Percentiles rank a stretch among this genome's conserved stretches.
These are phyloP conservation scores for Parietaria judaica DNA, from an alignment of 306 rosid species.

Conservation along the genomic window DNA sequence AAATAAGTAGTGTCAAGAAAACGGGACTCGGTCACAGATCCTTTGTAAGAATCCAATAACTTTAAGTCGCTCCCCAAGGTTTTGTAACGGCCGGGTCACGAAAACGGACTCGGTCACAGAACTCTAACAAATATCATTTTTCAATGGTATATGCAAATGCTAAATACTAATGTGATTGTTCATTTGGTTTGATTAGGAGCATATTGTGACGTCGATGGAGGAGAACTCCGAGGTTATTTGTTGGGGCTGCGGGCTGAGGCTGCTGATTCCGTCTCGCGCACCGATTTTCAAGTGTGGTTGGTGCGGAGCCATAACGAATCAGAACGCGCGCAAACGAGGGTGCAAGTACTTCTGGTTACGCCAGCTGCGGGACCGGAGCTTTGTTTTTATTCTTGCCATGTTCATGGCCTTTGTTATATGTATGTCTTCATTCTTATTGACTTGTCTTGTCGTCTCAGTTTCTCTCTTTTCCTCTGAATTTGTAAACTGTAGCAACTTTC, in stretches of 20 bases:
- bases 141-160: not conserved
- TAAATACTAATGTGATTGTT: not conserved
- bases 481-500: no score
- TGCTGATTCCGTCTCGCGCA: conserved; percentile 51
- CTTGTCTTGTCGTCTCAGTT: not conserved
- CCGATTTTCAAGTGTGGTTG: conserved; percentile 86
- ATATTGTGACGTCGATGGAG: conserved; percentile 30
- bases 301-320: conserved; percentile 92
- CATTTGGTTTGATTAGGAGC: conserved; percentile 56
- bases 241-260: conserved; percentile 94
- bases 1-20: no score
- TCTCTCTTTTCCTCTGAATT: no score
- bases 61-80: no score
- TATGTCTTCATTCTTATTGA: conserved; percentile 30
- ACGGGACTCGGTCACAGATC: no score
- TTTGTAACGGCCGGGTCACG: no score
- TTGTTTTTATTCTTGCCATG: conserved; percentile 44
- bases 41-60: no score
- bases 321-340: conserved; percentile 39
- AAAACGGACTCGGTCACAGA: not conserved
- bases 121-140: not conserved
- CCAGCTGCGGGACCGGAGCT: conserved; percentile 62
- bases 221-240: conserved; percentile 62
- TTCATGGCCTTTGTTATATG: conserved; percentile 78
- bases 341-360: conserved; percentile 53